A percentile compares a stretch with the other conserved stretches of the same genome.
Evolutionary conservation across 2,329 filamentous ascomycete species (phyloP).

Genomic region (Alternaria solani): DNA sequence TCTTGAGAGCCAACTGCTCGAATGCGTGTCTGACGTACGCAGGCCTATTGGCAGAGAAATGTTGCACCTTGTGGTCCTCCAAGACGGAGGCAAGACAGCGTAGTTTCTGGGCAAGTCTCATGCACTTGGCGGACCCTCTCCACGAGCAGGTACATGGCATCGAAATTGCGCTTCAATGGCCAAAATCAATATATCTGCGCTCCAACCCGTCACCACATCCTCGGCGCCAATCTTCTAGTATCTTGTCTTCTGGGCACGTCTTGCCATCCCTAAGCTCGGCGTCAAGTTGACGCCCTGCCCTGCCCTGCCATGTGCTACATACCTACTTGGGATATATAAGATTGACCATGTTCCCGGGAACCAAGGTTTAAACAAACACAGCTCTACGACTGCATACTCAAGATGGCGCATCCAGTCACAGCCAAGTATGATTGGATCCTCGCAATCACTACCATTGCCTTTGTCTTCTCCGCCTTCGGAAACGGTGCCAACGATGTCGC

Average conservation of each 20-base stretch:
- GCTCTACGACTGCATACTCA: slow-evolving; percentile 1
- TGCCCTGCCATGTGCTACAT: not conserved
- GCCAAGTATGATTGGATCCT: slow-evolving; percentile 53
- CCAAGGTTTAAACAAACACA: not conserved
- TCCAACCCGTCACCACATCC: not conserved
- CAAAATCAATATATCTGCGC: not conserved
- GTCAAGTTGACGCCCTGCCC: not conserved
- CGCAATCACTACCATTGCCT: slow-evolving; percentile 51
- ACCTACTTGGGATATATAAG: slow-evolving; percentile 6
- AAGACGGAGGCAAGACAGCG: slow-evolving; percentile 17
- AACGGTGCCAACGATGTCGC: slow-evolving; percentile 62
- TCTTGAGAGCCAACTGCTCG: not conserved
- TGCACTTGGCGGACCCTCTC: slow-evolving; percentile 10
- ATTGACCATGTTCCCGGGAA: not conserved
- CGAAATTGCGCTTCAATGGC: not conserved
- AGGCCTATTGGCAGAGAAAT: not conserved
- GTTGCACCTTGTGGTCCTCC: not conserved
- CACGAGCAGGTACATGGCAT: not conserved
- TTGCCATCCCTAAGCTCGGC: not conserved
- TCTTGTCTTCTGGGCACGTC: slow-evolving; percentile 6
- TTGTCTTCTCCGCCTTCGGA: slow-evolving; percentile 47
- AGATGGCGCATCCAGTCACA: slow-evolving; percentile 32
- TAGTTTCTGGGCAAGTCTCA: slow-evolving; percentile 12
- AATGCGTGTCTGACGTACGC: not conserved
- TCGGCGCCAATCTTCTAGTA: not conserved